Base-by-base conservation (phyloP, 1,284 basidiomycete species). In the Ceratobasidium sp. region DNA sequence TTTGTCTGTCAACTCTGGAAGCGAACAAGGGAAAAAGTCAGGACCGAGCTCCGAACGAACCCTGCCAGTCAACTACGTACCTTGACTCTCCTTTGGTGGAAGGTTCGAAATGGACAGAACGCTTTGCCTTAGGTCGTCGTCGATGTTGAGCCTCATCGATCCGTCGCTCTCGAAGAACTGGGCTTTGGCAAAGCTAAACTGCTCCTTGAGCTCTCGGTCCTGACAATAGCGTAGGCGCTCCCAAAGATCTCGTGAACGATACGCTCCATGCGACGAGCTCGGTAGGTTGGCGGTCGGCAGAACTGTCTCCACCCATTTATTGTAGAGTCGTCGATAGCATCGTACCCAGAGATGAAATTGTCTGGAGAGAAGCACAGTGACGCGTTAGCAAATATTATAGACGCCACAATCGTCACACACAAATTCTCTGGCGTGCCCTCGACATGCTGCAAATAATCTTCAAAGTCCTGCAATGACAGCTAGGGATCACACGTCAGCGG, bases 381-480 rank as follows among this genome's bases (percentile, higher is more conserved):
- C 38, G 30, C 30, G 21, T 47, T 32, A 57, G 52, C 47, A 41
- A n/a, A 30, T 8, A 54, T 23, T 14, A 38, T 28, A 23, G 28
- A 14, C n/a, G 26, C n/a, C 23, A 41, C 13, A 14, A 16, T n/a
- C 44, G n/a, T 21, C 13, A 59, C 73, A n/a, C 49, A 74, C 73
- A 74, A 41, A 69, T 74, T 74, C 52, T 72, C 73, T 7, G 61
- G 44, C 23, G n/a, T 72, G 32, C 54, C 49, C 69, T 74, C 73
- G n/a, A 63, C 67, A 44, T 69, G 57, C 28, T 54, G 52, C 13
- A 72, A 38, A 61, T 72, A 74, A 41, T 64, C 69, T 23, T 74
- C 71, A 52, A 75, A 73, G 54, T 73, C 70, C 62, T 63, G 57
- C 41, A 41, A 28, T 13, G 69, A 47, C 23, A 54, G 58, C 59